Conservation (phyloP, 2,329 filamentous ascomycete genomes). For the Pseudocercospora cruenta region DNA sequence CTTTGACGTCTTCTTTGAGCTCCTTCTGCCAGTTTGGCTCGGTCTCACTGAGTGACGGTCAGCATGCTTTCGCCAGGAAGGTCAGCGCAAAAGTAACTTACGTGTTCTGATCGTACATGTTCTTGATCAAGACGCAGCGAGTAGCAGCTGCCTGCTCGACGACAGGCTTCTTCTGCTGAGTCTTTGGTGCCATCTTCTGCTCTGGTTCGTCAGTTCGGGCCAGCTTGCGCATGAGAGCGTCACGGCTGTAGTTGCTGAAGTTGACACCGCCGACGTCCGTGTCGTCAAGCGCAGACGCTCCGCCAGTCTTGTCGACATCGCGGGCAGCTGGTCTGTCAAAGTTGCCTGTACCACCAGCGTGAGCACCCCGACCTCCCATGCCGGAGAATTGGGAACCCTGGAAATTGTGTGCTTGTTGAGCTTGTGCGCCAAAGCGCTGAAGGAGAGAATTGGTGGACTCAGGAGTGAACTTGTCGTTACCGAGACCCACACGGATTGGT, state of each 20-base stretch:
- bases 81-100: conserved; percentile 56
- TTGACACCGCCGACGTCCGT: conserved; percentile 98
- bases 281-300: conserved; percentile 93
- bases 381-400: conserved; percentile 79
- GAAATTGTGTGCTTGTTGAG: conserved; percentile 50
- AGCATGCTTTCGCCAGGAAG: conserved; percentile 1
- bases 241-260: conserved; percentile 98
- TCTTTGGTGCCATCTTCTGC: conserved; percentile 62
- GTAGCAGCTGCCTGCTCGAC: conserved; percentile 90
- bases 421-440: conserved; percentile 86
- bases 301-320: conserved; percentile 82
- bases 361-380: conserved; percentile 81
- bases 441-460: conserved; percentile 92
- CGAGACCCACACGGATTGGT: conserved; percentile 96
- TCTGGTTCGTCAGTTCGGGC: conserved; percentile 88
- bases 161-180: conserved; percentile 64
- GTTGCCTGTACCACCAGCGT: conserved; percentile 72
- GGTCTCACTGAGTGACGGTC: conserved; percentile 68
- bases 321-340: conserved; percentile 81
- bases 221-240: conserved; percentile 98
- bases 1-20: conserved; percentile 87
- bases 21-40: conserved; percentile 84
- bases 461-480: conserved; percentile 99
- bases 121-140: conserved; percentile 89
- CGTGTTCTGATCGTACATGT: conserved; percentile 93